Percentiles rank a stretch among this genome's conserved stretches.
phyloP scores from a whole-genome alignment of 495 filamentous ascomycete species.

The Rhypophila decipiens region DNA sequence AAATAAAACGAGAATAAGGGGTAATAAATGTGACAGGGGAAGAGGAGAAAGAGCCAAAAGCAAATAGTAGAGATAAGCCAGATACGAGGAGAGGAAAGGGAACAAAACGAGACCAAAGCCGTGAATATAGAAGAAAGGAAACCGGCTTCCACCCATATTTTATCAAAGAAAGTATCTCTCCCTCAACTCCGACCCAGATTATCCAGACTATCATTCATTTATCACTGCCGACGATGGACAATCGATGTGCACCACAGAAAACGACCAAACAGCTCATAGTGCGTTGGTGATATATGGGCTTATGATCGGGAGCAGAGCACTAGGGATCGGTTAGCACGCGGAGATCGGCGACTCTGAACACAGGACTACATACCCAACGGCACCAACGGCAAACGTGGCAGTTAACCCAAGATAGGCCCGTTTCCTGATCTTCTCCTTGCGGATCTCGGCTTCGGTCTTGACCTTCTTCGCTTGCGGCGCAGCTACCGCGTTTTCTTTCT shows the following conservation, averaged over 20 bases:
- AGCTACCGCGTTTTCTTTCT: slow-evolving; percentile 47
- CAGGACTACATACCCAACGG: slow-evolving; percentile 69
- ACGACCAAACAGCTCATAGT: too few relatives aligned
- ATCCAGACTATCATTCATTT: too few relatives aligned
- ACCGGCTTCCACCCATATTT: slow-evolving; percentile 6
- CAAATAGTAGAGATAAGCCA: too few relatives aligned
- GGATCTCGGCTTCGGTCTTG: slow-evolving; percentile 67
- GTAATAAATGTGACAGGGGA: not conserved
- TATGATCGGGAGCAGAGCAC: slow-evolving; percentile 37
- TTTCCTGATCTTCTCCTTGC: slow-evolving; percentile 75
- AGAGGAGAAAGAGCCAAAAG: too few relatives aligned
- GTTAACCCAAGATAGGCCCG: slow-evolving; percentile 78
- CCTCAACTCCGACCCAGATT: too few relatives aligned
- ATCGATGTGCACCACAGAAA: too few relatives aligned
- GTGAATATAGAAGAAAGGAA: not conserved
- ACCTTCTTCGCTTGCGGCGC: slow-evolving; percentile 62
- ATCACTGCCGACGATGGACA: too few relatives aligned
- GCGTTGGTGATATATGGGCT: slow-evolving; percentile 50
- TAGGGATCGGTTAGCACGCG: slow-evolving; percentile 17
- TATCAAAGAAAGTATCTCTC: too few relatives aligned
- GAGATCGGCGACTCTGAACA: not conserved
- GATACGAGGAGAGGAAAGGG: too few relatives aligned
- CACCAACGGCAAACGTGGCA: slow-evolving; percentile 57
- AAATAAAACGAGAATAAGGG: slow-evolving; percentile 3
- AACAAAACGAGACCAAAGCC: too few relatives aligned